A percentile compares a stretch with the other conserved stretches of the same genome.
Conservation (phyloP, 1,284 basidiomycete species). For the Caloboletus firmus region DNA sequence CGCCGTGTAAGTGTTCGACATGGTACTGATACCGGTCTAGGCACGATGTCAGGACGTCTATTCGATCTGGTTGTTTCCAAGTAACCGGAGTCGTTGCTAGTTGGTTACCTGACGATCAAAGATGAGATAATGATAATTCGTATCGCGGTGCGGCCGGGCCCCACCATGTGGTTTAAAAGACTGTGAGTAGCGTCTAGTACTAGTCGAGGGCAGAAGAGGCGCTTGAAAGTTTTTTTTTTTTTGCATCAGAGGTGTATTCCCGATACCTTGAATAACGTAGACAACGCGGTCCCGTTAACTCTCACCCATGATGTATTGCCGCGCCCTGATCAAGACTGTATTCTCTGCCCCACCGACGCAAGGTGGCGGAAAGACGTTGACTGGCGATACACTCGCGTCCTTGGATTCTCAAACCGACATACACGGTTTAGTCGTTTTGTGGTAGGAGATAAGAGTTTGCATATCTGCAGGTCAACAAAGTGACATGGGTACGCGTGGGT, state of each 20-base stretch:
- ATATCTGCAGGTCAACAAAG: background rate
- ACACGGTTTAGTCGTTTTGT: slow-evolving; percentile 5
- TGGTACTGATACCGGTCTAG: background rate
- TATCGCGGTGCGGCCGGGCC: slow-evolving; percentile 9
- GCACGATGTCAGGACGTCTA: too few relatives aligned
- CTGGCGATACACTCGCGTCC: background rate
- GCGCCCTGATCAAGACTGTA: background rate
- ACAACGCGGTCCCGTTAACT: background rate
- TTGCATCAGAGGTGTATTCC: too few relatives aligned
- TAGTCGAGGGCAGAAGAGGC: background rate
- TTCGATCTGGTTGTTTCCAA: slow-evolving; percentile 15
- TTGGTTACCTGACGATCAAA: background rate
- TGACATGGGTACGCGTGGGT: background rate
- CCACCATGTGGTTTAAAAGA: too few relatives aligned
- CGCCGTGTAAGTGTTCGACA: background rate
- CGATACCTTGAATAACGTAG: too few relatives aligned
- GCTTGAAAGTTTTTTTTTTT: background rate
- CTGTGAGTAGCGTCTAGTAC: too few relatives aligned
- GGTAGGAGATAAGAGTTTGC: background rate
- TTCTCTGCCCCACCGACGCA: background rate
- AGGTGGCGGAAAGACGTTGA: background rate
- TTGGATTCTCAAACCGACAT: background rate
- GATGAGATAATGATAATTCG: slow-evolving; percentile 6
- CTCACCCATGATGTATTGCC: background rate
- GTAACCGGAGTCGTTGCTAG: slow-evolving; percentile 1